These are phyloP conservation scores for Vigna mungo DNA, from an alignment of 306 rosid genomes.

Conservation along the genomic window DNA sequence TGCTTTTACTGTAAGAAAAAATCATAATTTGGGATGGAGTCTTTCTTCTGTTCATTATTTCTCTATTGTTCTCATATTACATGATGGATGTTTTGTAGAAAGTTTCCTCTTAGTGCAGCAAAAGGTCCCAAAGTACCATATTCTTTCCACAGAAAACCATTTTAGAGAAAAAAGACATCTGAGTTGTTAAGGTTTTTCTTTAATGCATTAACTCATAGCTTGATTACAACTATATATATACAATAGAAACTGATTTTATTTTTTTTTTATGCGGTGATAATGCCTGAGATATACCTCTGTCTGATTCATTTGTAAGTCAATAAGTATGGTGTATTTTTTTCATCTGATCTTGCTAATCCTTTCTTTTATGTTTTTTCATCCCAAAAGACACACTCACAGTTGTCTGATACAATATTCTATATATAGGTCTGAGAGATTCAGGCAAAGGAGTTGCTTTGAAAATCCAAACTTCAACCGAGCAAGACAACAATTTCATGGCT, in stretches of 20 bases:
- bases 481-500: slow-evolving; percentile 8
- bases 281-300: background rate
- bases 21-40: background rate
- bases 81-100: background rate
- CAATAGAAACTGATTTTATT: background rate
- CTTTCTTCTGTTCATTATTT: slow-evolving; percentile 7
- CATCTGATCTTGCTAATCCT: slow-evolving; percentile 1
- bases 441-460: slow-evolving; percentile 6
- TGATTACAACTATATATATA: background rate
- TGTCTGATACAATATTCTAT: slow-evolving; percentile 9
- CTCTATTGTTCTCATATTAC: background rate
- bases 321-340: background rate
- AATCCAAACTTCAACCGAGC: slow-evolving; percentile 5
- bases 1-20: background rate
- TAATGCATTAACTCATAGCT: background rate
- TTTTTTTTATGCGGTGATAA: background rate
- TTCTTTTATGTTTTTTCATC: background rate
- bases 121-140: background rate
- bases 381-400: background rate
- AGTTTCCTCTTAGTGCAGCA: background rate
- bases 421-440: slow-evolving; percentile 17
- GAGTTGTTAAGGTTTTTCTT: background rate
- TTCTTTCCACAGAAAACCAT: background rate
- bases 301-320: slow-evolving; percentile 2
- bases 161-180: background rate